These are phyloP conservation scores for Claviceps sp. DNA, from an alignment of 2,329 filamentous ascomycete genomes.

Conservation along the genomic window DNA sequence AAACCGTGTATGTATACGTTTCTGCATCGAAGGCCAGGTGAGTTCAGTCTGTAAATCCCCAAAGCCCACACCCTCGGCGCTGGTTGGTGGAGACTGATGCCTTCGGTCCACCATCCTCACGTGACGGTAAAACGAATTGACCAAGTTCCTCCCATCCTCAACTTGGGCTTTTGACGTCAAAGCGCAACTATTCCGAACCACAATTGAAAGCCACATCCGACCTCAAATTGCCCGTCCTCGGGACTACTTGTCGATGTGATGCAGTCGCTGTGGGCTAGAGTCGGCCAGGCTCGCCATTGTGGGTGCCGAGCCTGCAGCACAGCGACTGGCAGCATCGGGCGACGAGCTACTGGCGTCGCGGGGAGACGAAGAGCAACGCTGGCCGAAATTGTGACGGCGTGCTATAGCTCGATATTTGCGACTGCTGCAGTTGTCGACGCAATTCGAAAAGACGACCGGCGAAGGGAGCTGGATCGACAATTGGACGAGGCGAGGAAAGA, in stretches of 20 bases:
- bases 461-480: constrained; percentile 46
- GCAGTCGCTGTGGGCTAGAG: constrained; percentile 56
- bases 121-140: background rate
- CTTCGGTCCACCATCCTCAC: background rate
- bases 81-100: background rate
- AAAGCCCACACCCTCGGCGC: background rate
- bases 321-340: constrained; percentile 31
- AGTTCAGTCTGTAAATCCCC: background rate
- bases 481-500: constrained; percentile 41
- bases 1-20: background rate
- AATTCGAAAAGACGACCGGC: constrained; percentile 40
- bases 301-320: constrained; percentile 49
- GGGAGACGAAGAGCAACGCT: constrained; percentile 35
- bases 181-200: background rate
- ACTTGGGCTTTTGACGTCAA: background rate
- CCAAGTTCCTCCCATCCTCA: background rate
- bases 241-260: constrained; percentile 29
- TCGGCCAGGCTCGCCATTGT: constrained; percentile 49
- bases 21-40: background rate
- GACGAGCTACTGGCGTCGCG: constrained; percentile 35
- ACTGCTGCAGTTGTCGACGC: constrained; percentile 51
- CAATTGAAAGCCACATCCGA: background rate
- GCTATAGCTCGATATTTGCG: constrained; percentile 55
- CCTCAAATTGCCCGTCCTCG: background rate
- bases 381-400: constrained; percentile 47